Evolutionary conservation across 1,139 yeast genomes (phyloP).

Genomic region (Zygoascus meyerae): DNA sequence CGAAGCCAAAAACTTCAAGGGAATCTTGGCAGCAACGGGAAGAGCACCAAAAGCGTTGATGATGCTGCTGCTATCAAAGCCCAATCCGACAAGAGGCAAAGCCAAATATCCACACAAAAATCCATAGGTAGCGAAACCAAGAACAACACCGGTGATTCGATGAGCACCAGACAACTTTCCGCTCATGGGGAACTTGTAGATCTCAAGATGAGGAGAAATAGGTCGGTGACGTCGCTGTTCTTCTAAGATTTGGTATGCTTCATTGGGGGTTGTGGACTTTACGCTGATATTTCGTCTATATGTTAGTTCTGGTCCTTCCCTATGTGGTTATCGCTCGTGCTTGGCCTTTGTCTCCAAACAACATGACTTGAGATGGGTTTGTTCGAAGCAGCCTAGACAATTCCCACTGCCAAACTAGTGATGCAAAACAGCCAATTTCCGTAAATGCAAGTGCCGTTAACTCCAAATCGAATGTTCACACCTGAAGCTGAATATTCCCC

Average conservation of each 20-base stretch:
- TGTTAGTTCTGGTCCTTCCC: too few species aligned
- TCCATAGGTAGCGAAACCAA: constrained; percentile 70
- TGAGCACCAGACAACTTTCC: constrained; percentile 75
- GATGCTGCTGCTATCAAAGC: constrained; percentile 56
- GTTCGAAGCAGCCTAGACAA: too few species aligned
- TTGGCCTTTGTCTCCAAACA: too few species aligned
- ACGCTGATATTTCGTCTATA: constrained; percentile 9
- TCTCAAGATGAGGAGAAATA: constrained; percentile 80
- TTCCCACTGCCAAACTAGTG: too few species aligned
- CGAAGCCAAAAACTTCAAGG: constrained; percentile 63
- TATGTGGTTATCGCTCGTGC: too few species aligned
- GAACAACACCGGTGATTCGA: constrained; percentile 80
- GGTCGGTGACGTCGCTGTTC: constrained; percentile 89
- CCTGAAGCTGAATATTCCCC: too few species aligned
- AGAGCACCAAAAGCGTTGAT: constrained; percentile 44
- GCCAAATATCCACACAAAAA: constrained; percentile 72
- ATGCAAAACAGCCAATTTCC: too few species aligned
- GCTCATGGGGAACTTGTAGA: constrained; percentile 87
- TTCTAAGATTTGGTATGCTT: constrained; percentile 64
- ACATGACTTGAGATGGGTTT: too few species aligned
- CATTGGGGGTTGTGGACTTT: constrained; percentile 53
- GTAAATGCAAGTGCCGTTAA: too few species aligned
- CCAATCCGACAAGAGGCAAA: constrained; percentile 54
- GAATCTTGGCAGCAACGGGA: constrained; percentile 57
- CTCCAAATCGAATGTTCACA: too few species aligned